Evolutionary conservation across 768 basidiomycete genomes (phyloP).

Genomic region (Boletus sp.): DNA sequence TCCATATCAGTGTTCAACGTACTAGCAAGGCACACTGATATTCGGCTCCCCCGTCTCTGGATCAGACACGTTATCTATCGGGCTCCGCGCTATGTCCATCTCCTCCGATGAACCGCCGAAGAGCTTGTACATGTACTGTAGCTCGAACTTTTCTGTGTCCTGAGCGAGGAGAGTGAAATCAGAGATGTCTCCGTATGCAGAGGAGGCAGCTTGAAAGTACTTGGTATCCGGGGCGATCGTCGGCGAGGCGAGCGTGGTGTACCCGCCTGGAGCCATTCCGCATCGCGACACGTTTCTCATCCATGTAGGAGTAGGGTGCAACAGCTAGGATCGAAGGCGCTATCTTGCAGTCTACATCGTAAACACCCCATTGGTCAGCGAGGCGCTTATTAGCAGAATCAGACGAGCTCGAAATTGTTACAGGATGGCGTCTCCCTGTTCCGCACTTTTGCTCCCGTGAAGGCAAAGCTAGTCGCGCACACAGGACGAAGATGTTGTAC

Average conservation of each 20-base stretch:
- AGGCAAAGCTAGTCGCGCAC: slow-evolving; percentile 7
- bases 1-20: too few species aligned
- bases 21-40: slow-evolving; percentile 45
- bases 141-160: slow-evolving; percentile 70
- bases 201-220: not conserved
- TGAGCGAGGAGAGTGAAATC: slow-evolving; percentile 9
- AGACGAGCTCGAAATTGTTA: slow-evolving; percentile 10
- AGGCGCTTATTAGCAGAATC: slow-evolving; percentile 45
- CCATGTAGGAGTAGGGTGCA: slow-evolving; percentile 42
- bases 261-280: slow-evolving; percentile 76
- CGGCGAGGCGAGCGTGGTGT: slow-evolving; percentile 53
- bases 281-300: slow-evolving; percentile 60
- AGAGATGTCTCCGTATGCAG: not conserved
- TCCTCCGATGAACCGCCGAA: too few species aligned
- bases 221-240: not conserved
- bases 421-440: slow-evolving; percentile 9
- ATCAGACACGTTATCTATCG: slow-evolving; percentile 36
- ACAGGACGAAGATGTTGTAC: too few species aligned
- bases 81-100: too few species aligned
- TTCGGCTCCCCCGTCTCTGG: not conserved
- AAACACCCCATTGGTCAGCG: slow-evolving; percentile 63
- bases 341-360: slow-evolving; percentile 63
- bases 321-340: slow-evolving; percentile 33
- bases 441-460: slow-evolving; percentile 1
- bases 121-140: slow-evolving; percentile 43